phyloP scores from a whole-genome alignment of 371 early-diverging fungal species.

The Saksenaea oblongispora region DNA sequence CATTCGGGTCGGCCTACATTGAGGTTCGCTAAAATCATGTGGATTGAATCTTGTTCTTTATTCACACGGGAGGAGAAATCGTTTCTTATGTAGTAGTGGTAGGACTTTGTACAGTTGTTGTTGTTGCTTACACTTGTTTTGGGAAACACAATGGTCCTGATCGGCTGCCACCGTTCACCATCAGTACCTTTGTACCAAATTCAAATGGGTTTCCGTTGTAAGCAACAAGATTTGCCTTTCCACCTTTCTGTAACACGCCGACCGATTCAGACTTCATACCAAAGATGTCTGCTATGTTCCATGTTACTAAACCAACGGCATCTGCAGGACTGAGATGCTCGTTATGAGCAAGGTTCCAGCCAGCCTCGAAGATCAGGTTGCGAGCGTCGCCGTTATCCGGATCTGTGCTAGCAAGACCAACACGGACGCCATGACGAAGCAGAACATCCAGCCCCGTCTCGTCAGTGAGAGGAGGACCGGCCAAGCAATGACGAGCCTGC shows the following conservation, averaged over 20 bases:
- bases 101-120: not conserved
- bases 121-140: conserved; percentile 22
- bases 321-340: conserved; percentile 42
- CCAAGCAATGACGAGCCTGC: conserved; percentile 64
- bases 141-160: conserved; percentile 45
- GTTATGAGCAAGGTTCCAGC: conserved; percentile 48
- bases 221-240: conserved; percentile 49
- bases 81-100: too few relatives aligned
- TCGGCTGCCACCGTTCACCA: conserved; percentile 59
- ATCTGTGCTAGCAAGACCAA: conserved; percentile 60
- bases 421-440: conserved; percentile 58
- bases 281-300: conserved; percentile 73
- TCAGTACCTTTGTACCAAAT: conserved; percentile 57
- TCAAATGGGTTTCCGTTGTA: conserved; percentile 61
- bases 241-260: conserved; percentile 27
- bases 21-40: too few relatives aligned
- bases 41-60: too few relatives aligned
- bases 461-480: conserved; percentile 57
- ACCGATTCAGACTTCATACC: conserved; percentile 31
- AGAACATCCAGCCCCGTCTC: conserved; percentile 62
- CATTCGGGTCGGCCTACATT: too few relatives aligned
- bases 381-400: conserved; percentile 65
- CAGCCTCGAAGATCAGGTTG: conserved; percentile 78
- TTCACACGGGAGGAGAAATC: too few relatives aligned
- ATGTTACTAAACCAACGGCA: conserved; percentile 74